These are phyloP conservation scores for Bryum argenteum DNA, from an alignment of 225 moss, liverwort and hornwort species.

Conservation along the genomic window DNA sequence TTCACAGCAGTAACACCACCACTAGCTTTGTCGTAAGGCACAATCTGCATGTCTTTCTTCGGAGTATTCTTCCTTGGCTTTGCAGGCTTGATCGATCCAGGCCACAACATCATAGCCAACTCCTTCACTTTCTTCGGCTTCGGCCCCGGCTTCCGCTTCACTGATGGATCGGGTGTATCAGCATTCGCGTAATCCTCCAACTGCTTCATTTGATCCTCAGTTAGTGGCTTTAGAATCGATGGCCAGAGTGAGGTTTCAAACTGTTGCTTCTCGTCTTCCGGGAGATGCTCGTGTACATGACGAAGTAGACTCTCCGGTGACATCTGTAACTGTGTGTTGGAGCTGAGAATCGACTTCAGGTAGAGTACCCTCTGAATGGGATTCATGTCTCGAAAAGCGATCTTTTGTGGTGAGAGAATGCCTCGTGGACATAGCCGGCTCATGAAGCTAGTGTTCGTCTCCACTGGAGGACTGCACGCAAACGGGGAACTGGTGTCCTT, in stretches of 20 bases:
- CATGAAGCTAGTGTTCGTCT: constrained; percentile 25
- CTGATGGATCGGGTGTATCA: background rate
- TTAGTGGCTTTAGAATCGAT: constrained; percentile 18
- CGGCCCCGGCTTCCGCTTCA: constrained; percentile 21
- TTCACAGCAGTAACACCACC: background rate
- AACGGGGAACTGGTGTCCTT: background rate
- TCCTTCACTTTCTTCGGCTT: constrained; percentile 31
- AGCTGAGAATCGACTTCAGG: constrained; percentile 36
- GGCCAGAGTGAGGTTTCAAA: constrained; percentile 44
- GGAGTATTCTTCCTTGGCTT: constrained; percentile 20
- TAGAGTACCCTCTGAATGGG: constrained; percentile 41
- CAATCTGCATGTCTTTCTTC: constrained; percentile 40
- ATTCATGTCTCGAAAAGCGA: constrained; percentile 42
- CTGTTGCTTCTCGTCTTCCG: constrained; percentile 36
- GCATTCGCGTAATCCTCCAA: constrained; percentile 24
- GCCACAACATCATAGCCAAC: constrained; percentile 39
- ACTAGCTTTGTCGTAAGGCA: constrained; percentile 34
- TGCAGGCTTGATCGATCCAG: constrained; percentile 27
- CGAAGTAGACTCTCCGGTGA: constrained; percentile 33
- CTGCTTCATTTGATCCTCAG: constrained; percentile 34
- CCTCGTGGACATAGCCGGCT: constrained; percentile 46
- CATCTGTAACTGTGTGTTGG: constrained; percentile 24
- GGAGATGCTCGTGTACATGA: constrained; percentile 47
- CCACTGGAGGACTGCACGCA: constrained; percentile 24
- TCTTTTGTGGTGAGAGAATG: constrained; percentile 34